Evolutionary conservation across 1,139 yeast genomes (phyloP).

Genomic region (Arxiozyma bovina): DNA sequence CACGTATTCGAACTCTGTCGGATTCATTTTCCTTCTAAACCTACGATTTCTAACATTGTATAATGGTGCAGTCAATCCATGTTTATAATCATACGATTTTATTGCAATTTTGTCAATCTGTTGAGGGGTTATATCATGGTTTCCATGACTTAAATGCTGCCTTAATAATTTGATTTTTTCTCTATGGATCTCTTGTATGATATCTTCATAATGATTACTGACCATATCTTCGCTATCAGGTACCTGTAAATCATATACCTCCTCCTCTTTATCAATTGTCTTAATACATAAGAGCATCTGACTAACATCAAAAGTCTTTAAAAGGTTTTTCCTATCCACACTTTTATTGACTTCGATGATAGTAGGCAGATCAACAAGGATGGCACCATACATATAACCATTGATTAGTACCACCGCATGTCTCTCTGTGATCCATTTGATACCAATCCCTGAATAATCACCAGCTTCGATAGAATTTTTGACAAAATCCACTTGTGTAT

Average conservation of each 20-base stretch:
- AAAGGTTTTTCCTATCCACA: constrained; percentile 78
- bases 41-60: constrained; percentile 45
- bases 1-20: constrained; percentile 51
- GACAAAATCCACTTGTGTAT: constrained; percentile 55
- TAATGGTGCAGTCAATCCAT: constrained; percentile 79
- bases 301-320: constrained; percentile 77
- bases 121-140: constrained; percentile 15
- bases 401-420: constrained; percentile 58
- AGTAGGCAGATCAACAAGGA: constrained; percentile 84
- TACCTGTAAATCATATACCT: constrained; percentile 32
- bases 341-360: constrained; percentile 82
- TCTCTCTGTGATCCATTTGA: constrained; percentile 69
- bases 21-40: constrained; percentile 45
- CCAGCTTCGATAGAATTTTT: constrained; percentile 74
- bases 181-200: constrained; percentile 27
- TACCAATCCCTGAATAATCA: constrained; percentile 60
- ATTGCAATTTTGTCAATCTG: constrained; percentile 36
- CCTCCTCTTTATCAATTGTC: constrained; percentile 48
- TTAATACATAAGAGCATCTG: constrained; percentile 77
- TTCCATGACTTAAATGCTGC: constrained; percentile 3
- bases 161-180: constrained; percentile 19
- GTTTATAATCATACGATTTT: constrained; percentile 48
- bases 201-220: constrained; percentile 33
- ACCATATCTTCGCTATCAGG: constrained; percentile 28
- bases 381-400: constrained; percentile 63